These are phyloP conservation scores for Boletus insuetus DNA, from an alignment of 768 basidiomycete species.

Conservation along the genomic window DNA sequence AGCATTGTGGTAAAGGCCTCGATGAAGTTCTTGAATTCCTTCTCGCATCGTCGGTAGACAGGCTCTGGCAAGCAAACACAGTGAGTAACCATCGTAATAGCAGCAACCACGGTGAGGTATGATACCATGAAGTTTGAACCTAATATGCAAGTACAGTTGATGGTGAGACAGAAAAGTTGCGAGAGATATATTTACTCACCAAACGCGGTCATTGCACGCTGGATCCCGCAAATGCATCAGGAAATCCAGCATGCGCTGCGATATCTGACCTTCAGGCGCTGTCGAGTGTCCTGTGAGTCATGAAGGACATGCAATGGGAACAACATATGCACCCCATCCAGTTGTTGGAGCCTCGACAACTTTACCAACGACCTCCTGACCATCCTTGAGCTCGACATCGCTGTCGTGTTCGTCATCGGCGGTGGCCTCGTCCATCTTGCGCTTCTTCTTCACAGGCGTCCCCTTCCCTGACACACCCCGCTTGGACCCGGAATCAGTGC, in stretches of 20 bases:
- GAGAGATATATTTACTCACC: conserved; percentile 42
- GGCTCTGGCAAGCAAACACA: conserved; percentile 16
- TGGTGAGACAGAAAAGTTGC: not conserved
- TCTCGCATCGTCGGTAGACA: conserved; percentile 56
- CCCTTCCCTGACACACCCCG: conserved; percentile 19
- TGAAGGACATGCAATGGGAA: not conserved
- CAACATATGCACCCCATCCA: conserved; percentile 56
- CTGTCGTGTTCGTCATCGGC: conserved; percentile 31
- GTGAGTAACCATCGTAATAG: not conserved
- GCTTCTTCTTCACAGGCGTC: conserved; percentile 24
- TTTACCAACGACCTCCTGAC: conserved; percentile 67
- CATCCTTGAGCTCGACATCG: conserved; percentile 53
- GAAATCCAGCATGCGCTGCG: conserved; percentile 83
- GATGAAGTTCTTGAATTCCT: conserved; percentile 87
- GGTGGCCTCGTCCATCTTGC: conserved; percentile 15
- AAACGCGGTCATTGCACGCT: conserved; percentile 78
- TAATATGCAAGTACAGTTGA: conserved; percentile 34
- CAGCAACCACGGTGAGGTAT: not conserved
- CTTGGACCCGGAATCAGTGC: conserved; percentile 17
- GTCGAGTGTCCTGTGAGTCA: not conserved
- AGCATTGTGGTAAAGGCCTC: conserved; percentile 66
- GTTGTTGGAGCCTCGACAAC: conserved; percentile 81
- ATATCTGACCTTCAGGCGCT: conserved; percentile 86
- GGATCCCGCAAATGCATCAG: conserved; percentile 67
- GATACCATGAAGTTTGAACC: conserved; percentile 81